These are phyloP conservation scores for Cenchrus fungigraminus DNA, from an alignment of 176 grass and related monocot genomes.

Conservation along the genomic window DNA sequence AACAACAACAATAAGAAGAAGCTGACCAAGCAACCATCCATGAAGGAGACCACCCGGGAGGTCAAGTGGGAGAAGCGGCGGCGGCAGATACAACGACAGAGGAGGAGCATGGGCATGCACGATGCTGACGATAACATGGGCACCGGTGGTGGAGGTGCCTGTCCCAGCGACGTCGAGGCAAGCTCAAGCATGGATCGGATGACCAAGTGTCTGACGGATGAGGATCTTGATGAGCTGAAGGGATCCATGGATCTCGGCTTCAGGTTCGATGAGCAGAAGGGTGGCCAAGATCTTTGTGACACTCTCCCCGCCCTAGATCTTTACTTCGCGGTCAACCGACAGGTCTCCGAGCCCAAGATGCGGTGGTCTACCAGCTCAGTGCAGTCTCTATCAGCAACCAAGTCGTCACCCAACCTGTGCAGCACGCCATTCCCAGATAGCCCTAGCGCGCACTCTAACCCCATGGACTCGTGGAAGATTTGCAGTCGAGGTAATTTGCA, in stretches of 20 bases:
- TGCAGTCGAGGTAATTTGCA: constrained; percentile 40
- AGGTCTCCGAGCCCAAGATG: constrained; percentile 52
- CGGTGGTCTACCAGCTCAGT: constrained; percentile 36
- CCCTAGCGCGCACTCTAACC: constrained; percentile 24
- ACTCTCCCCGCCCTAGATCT: constrained; percentile 61
- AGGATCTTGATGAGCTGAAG: constrained; percentile 56
- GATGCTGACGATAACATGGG: neutral
- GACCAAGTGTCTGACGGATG: constrained; percentile 46
- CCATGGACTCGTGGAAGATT: constrained; percentile 55
- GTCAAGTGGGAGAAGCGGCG: constrained; percentile 62
- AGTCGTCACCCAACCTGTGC: constrained; percentile 46
- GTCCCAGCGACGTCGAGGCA: neutral
- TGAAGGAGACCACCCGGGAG: constrained; percentile 64
- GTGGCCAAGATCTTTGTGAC: constrained; percentile 58
- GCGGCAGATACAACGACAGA: constrained; percentile 47
- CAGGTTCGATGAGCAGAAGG: constrained; percentile 52
- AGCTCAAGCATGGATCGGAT: neutral
- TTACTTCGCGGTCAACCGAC: constrained; percentile 59
- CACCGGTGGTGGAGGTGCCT: too few relatives aligned
- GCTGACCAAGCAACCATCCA: constrained; percentile 55
- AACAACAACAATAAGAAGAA: constrained; percentile 29
- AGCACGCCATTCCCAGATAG: constrained; percentile 35
- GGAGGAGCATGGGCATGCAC: constrained; percentile 24
- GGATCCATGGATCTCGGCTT: constrained; percentile 70
- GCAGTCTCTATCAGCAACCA: constrained; percentile 33